Percentiles rank a stretch among this genome's conserved stretches.
phyloP scores from a whole-genome alignment of 768 basidiomycete species.

The Panaeolus papilionaceus region DNA sequence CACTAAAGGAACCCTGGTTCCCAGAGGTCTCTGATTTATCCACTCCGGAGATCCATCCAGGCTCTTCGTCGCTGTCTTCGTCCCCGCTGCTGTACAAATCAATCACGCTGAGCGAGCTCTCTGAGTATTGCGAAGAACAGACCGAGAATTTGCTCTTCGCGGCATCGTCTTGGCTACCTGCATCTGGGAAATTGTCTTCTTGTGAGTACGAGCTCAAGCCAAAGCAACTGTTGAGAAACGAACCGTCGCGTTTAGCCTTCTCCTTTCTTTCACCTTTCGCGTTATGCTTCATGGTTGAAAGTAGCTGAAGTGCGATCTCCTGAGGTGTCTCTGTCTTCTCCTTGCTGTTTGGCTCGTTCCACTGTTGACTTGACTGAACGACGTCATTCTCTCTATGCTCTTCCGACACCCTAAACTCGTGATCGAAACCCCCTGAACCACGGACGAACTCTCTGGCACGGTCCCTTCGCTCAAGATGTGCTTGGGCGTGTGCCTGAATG shows the following conservation, averaged over 20 bases:
- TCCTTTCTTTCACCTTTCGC: constrained; percentile 16
- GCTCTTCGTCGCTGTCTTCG: constrained; percentile 11
- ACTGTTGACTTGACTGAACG: background rate
- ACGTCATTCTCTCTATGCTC: background rate
- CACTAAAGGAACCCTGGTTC: background rate
- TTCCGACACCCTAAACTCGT: background rate
- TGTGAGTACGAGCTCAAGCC: constrained; percentile 1
- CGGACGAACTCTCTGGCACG: constrained; percentile 5
- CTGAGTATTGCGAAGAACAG: constrained; percentile 26
- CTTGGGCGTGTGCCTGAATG: background rate
- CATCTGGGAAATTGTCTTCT: background rate
- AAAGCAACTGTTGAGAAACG: background rate
- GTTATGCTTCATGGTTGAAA: constrained; percentile 10
- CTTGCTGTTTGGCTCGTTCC: background rate
- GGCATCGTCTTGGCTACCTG: background rate
- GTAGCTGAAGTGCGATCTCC: background rate
- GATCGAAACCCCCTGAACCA: background rate
- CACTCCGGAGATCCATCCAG: background rate
- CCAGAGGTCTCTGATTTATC: background rate
- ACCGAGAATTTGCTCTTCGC: constrained; percentile 28
- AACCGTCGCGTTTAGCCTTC: constrained; percentile 16
- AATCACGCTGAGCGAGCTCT: constrained; percentile 21
- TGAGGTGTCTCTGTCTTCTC: background rate
- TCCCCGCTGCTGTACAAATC: constrained; percentile 16
- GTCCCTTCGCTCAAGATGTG: constrained; percentile 1